These are phyloP conservation scores for Lachancea thermotolerans DNA, from an alignment of 805 yeast genomes.

Conservation along the genomic window DNA sequence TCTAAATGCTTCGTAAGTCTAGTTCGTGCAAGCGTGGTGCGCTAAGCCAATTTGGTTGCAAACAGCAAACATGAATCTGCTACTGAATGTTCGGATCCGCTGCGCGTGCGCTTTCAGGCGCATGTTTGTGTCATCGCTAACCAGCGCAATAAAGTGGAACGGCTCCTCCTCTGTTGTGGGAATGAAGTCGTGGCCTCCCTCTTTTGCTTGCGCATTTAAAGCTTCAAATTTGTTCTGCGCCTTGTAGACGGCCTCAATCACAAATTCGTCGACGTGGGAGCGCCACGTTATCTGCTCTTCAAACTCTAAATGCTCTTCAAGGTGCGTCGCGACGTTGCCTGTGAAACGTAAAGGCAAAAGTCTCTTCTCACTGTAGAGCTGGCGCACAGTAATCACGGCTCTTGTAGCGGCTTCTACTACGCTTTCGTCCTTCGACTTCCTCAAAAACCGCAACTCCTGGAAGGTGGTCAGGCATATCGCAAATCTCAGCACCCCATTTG, in stretches of 20 bases:
- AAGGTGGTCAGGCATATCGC: slow-evolving; percentile 70
- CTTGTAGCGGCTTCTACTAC: slow-evolving; percentile 77
- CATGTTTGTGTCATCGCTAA: slow-evolving; percentile 73
- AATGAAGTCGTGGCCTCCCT: slow-evolving; percentile 7
- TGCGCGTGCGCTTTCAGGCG: slow-evolving; percentile 45
- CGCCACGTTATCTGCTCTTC: slow-evolving; percentile 70
- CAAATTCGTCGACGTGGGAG: slow-evolving; percentile 63
- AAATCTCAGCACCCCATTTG: slow-evolving; percentile 50
- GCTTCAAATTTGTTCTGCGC: slow-evolving; percentile 25
- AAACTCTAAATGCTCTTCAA: slow-evolving; percentile 67
- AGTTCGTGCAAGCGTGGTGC: slow-evolving; percentile 20
- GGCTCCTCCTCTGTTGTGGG: slow-evolving; percentile 18
- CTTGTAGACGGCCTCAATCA: slow-evolving; percentile 46
- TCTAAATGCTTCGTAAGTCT: background rate
- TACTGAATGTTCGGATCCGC: slow-evolving; percentile 28
- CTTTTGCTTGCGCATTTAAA: slow-evolving; percentile 10
- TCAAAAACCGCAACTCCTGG: slow-evolving; percentile 64
- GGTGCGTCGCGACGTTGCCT: slow-evolving; percentile 59
- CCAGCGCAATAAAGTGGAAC: slow-evolving; percentile 52
- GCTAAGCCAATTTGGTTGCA: slow-evolving; percentile 24
- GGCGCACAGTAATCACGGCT: slow-evolving; percentile 68
- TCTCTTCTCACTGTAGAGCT: slow-evolving; percentile 49
- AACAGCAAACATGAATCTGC: slow-evolving; percentile 30
- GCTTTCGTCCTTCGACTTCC: slow-evolving; percentile 65
- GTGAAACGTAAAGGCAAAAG: slow-evolving; percentile 59